Conservation (phyloP, 2,329 filamentous ascomycete genomes). For the Fusarium guadeloupense region DNA sequence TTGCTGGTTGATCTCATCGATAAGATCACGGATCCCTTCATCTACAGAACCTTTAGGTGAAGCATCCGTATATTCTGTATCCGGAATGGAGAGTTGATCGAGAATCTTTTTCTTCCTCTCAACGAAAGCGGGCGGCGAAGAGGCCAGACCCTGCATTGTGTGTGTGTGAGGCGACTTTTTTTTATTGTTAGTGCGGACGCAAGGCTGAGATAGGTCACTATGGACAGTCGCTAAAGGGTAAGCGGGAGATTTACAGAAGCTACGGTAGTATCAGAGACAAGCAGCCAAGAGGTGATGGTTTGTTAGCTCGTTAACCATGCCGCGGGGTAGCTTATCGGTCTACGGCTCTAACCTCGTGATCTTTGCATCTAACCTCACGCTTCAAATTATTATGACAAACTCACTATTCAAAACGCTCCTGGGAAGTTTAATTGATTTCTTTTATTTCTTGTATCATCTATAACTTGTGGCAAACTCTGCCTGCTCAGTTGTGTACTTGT, state of each 20-base stretch:
- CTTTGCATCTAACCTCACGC: slow-evolving; percentile 32
- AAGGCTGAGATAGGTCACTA: slow-evolving; percentile 39
- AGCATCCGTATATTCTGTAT: slow-evolving; percentile 78
- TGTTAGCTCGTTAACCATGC: slow-evolving; percentile 32
- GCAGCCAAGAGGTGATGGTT: neutral
- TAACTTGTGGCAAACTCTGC: slow-evolving; percentile 16
- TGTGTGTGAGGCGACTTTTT: slow-evolving; percentile 21
- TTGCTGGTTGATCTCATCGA: slow-evolving; percentile 78
- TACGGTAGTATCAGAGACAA: slow-evolving; percentile 16
- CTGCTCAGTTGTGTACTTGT: slow-evolving; percentile 18
- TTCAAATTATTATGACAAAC: slow-evolving; percentile 1
- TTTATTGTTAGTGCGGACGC: slow-evolving; percentile 30
- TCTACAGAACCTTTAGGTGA: slow-evolving; percentile 93
- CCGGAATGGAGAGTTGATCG: slow-evolving; percentile 72
- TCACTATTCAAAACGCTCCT: slow-evolving; percentile 3
- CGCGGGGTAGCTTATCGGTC: slow-evolving; percentile 40
- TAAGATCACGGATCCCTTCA: slow-evolving; percentile 77
- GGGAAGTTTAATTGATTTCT: slow-evolving; percentile 7
- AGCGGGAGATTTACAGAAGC: neutral
- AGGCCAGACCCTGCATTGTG: slow-evolving; percentile 45
- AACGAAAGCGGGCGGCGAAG: slow-evolving; percentile 56
- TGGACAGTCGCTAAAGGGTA: slow-evolving; percentile 19
- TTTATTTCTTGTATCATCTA: slow-evolving; percentile 29
- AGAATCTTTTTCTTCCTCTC: slow-evolving; percentile 79
- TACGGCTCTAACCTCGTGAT: slow-evolving; percentile 39